phyloP scores from a whole-genome alignment of 2,329 filamentous ascomycete species.

The Cercospora beticola region DNA sequence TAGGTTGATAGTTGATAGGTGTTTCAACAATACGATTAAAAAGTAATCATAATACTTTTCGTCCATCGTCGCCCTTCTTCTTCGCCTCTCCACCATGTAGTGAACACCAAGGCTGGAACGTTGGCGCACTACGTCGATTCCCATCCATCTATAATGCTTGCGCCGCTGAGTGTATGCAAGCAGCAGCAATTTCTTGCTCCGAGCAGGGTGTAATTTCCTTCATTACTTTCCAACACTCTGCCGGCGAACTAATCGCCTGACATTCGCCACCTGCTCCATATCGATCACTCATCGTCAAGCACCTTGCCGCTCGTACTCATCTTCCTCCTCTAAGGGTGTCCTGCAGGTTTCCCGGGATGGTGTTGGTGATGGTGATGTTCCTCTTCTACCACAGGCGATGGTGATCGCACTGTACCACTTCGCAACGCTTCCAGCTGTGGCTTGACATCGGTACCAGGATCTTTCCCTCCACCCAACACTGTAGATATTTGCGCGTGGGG shows the following conservation, averaged over 20 bases:
- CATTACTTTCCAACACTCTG: background rate
- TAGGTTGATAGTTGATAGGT: background rate
- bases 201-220: background rate
- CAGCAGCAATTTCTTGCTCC: background rate
- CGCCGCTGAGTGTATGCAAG: background rate
- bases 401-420: conserved; percentile 33
- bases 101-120: background rate
- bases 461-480: conserved; percentile 20
- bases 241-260: background rate
- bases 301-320: background rate
- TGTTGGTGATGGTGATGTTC: conserved; percentile 5
- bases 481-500: conserved; percentile 31
- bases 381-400: conserved; percentile 34
- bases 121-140: background rate
- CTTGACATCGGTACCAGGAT: conserved; percentile 30
- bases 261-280: background rate
- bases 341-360: background rate
- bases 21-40: conserved; percentile 1
- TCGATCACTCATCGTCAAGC: background rate
- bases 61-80: background rate
- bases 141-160: background rate
- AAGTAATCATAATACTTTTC: background rate
- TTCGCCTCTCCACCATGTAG: background rate
- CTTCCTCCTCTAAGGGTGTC: background rate
- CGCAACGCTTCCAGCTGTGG: conserved; percentile 31